A percentile compares a stretch with the other conserved stretches of the same genome.
phyloP scores from a whole-genome alignment of 495 filamentous ascomycete species.

The Penicillium samsonianum region DNA sequence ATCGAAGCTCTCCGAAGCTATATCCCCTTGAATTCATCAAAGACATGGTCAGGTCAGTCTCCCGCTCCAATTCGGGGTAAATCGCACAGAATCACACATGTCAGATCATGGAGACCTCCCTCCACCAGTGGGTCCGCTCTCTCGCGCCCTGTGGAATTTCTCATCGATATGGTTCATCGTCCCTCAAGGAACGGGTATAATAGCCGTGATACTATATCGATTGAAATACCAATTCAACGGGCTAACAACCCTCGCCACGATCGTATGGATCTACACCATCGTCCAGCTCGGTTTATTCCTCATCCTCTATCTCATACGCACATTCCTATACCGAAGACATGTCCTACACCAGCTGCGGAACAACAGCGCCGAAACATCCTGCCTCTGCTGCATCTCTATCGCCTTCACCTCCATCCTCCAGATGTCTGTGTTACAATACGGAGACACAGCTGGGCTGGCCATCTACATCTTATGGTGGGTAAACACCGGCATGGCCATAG shows the following conservation, averaged over 20 bases:
- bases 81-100: neutral
- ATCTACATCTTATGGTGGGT: constrained; percentile 39
- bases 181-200: constrained; percentile 36
- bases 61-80: neutral
- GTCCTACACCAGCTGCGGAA: constrained; percentile 24
- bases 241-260: constrained; percentile 27
- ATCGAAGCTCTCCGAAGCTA: neutral
- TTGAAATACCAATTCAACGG: constrained; percentile 38
- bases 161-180: constrained; percentile 36
- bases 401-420: constrained; percentile 33
- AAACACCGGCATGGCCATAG: constrained; percentile 24
- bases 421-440: constrained; percentile 27
- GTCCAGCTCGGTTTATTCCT: constrained; percentile 22
- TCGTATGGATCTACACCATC: constrained; percentile 39
- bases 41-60: neutral
- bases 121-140: constrained; percentile 16
- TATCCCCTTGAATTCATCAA: neutral
- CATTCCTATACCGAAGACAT: constrained; percentile 28
- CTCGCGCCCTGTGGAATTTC: constrained; percentile 32
- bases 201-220: constrained; percentile 29
- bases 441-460: constrained; percentile 19
- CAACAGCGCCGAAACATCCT: constrained; percentile 33
- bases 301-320: constrained; percentile 30
- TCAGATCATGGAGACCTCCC: neutral
- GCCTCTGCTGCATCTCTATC: constrained; percentile 36